phyloP scores from a whole-genome alignment of 176 grass and related monocot genomes.

The Saccharum officinarum region DNA sequence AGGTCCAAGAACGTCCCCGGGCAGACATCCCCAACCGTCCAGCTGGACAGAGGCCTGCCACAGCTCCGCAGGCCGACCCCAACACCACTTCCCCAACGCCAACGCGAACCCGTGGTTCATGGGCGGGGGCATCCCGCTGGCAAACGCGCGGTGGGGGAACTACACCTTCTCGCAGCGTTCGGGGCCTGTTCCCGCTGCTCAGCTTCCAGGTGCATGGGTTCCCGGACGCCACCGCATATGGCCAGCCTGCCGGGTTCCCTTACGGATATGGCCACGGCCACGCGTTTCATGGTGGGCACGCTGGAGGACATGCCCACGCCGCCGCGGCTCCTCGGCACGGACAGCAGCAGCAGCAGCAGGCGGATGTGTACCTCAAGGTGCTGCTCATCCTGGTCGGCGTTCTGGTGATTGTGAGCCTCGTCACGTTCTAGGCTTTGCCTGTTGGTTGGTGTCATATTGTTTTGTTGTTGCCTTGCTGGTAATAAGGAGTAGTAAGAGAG shows the following conservation, averaged over 20 bases:
- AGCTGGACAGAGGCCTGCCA: slow-evolving; percentile 68
- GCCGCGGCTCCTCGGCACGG: slow-evolving; percentile 60
- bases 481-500: slow-evolving; percentile 1
- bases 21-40: slow-evolving; percentile 68
- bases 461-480: slow-evolving; percentile 9
- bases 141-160: slow-evolving; percentile 65
- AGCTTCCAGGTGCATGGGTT: slow-evolving; percentile 88
- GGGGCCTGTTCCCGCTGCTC: slow-evolving; percentile 75
- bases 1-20: slow-evolving; percentile 62
- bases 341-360: slow-evolving; percentile 71
- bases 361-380: slow-evolving; percentile 78
- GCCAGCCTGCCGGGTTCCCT: slow-evolving; percentile 62
- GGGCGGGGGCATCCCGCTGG: slow-evolving; percentile 45
- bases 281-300: slow-evolving; percentile 54
- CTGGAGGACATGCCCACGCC: slow-evolving; percentile 43
- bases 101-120: slow-evolving; percentile 67
- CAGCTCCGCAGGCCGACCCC: slow-evolving; percentile 50
- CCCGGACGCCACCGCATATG: slow-evolving; percentile 68
- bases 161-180: slow-evolving; percentile 77
- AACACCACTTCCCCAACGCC: slow-evolving; percentile 53
- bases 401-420: slow-evolving; percentile 78
- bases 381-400: slow-evolving; percentile 81
- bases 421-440: slow-evolving; percentile 64
- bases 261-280: slow-evolving; percentile 62
- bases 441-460: neutral